Evolutionary conservation across 345 rosid genomes (phyloP), one percentile per base, ranked within the genome.

Genomic region (Sonneratia caseolaris): DNA sequence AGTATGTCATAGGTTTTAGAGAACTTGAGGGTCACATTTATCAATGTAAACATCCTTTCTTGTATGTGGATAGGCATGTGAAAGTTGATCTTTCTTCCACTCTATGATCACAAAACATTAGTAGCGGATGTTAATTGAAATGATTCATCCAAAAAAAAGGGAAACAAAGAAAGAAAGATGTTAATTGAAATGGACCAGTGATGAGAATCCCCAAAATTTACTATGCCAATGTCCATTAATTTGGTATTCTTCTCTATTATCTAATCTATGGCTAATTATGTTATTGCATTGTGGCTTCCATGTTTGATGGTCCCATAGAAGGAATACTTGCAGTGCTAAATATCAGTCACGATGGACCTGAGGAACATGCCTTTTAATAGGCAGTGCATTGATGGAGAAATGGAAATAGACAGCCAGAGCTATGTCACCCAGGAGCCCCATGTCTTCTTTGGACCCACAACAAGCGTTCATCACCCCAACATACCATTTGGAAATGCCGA

Each of bases 401-500:
- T 81, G 79, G 88, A 87, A 74, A 91, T 73, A 77, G 79, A 57
- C 75, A 74, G 76, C 73, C 91, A 74, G 70, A 74, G 75, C 51
- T 79, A 79, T 75, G 42, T 69, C 69, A 75, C 72, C 75, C 85
- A 77, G 13, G 95, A 87, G 49, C 88, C 89, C 43, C 81, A 84
- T 72, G 71, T 86, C 65, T 69, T 84, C 76, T 48, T 86, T 72
- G 85, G 89, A 72, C 81, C 82, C 66, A 69, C 75, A 35, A 70
- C 86, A 16, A 84, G 76, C 81, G 82, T 82, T 73, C 87, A 75
- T 35, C 87, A 78, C 51, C 82, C 89, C 36, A 81, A 85, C 80
- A 70, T 83, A 70, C 89, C 36, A 68, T 80, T 62, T 35, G 37
- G 66, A 35, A 35, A 15, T 62, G 84, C 82, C 73, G 49, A 77